These are phyloP conservation scores for Kuraishia floccosa DNA, from an alignment of 805 yeast species.

Conservation along the genomic window DNA sequence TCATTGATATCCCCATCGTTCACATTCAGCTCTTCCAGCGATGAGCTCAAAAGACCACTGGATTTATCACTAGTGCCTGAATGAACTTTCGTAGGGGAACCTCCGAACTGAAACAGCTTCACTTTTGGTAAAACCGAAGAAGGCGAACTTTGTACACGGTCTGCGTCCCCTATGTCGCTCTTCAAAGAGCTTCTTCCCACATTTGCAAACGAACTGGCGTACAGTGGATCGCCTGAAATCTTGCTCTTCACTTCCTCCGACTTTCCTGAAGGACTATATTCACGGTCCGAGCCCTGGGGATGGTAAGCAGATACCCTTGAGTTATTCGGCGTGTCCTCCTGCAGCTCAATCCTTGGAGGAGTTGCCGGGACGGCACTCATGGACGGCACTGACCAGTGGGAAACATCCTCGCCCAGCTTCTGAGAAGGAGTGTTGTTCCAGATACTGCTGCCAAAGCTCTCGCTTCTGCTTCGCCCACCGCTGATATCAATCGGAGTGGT, in stretches of 20 bases:
- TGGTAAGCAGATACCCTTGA: too few relatives aligned
- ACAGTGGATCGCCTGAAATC: background rate
- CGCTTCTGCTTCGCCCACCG: conserved; percentile 15
- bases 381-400: background rate
- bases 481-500: background rate
- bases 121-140: conserved; percentile 26
- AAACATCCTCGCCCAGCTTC: background rate
- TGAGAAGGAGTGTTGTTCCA: conserved; percentile 13
- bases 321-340: too few relatives aligned
- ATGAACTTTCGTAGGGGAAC: conserved; percentile 17
- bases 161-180: background rate
- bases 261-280: too few relatives aligned
- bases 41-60: conserved; percentile 3
- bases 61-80: conserved; percentile 13
- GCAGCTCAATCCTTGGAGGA: background rate
- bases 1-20: conserved; percentile 3
- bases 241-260: background rate
- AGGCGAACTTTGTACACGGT: conserved; percentile 7
- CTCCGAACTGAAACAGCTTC: conserved; percentile 23
- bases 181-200: background rate
- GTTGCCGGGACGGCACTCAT: background rate
- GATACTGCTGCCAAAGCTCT: conserved; percentile 22
- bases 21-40: conserved; percentile 5
- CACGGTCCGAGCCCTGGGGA: too few relatives aligned
- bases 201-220: background rate